A percentile compares a stretch with the other conserved stretches of the same genome.
Conservation (phyloP, 345 rosid genomes). For the Nasturtium officinale region DNA sequence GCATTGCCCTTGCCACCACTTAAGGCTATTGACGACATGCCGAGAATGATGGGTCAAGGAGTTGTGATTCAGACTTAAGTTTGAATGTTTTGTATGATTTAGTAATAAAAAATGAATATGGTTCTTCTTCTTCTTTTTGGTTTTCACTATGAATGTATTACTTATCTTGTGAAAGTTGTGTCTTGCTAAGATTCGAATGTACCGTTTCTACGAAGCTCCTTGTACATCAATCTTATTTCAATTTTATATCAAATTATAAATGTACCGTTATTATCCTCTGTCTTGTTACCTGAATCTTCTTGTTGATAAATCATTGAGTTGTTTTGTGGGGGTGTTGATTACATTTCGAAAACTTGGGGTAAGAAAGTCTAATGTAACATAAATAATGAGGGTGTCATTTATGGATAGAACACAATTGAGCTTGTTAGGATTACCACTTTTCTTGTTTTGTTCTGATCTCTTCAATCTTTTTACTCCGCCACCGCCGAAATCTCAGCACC, state of each 20-base stretch:
- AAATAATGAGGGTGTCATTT: background rate
- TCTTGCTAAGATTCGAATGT: conserved; percentile 1
- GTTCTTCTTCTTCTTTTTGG: background rate
- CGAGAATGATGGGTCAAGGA: conserved; percentile 55
- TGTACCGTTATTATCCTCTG: background rate
- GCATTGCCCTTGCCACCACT: conserved; percentile 39
- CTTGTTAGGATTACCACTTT: conserved; percentile 59
- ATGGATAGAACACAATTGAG: conserved; percentile 58
- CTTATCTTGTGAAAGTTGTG: background rate
- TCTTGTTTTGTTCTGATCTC: conserved; percentile 59
- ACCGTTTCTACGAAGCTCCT: background rate
- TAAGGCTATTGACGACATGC: conserved; percentile 47
- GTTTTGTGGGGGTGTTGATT: background rate
- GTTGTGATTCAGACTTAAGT: conserved; percentile 56
- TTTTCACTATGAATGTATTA: conserved; percentile 5
- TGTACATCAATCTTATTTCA: conserved; percentile 20
- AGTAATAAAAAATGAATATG: conserved; percentile 2
- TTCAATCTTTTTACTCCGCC: conserved; percentile 61
- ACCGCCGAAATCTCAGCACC: conserved; percentile 48
- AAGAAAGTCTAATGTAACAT: background rate
- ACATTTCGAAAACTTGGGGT: background rate
- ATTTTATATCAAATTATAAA: background rate
- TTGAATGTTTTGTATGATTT: conserved; percentile 15
- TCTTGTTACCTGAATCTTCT: no score
- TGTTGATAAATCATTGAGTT: no score